These are phyloP conservation scores for Flaveria linearis DNA, from an alignment of 129 eudicot genomes.

Conservation along the genomic window DNA sequence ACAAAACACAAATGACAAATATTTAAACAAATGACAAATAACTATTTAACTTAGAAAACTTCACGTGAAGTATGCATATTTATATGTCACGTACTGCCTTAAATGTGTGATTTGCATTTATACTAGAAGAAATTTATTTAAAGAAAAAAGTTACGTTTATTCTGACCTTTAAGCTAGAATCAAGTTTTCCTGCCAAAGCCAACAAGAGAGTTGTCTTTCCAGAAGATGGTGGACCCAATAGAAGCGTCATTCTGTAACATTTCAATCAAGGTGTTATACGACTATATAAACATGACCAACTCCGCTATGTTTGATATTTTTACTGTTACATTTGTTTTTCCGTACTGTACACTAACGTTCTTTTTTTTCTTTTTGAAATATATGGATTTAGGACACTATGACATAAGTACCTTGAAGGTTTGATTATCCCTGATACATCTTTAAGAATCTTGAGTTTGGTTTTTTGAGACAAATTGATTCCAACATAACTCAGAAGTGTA, in stretches of 20 bases:
- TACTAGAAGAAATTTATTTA: no score
- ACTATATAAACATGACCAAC: neutral
- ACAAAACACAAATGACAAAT: no score
- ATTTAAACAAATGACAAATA: no score
- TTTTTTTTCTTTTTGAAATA: neutral
- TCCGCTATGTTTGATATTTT: neutral
- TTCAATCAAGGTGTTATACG: neutral
- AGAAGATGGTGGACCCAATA: slow-evolving; percentile 67
- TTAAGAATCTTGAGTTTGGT: slow-evolving; percentile 46
- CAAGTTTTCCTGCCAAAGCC: slow-evolving; percentile 52
- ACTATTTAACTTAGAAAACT: no score
- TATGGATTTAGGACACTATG: neutral
- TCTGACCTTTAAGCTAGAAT: slow-evolving; percentile 40
- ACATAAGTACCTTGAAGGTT: slow-evolving; percentile 49
- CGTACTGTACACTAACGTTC: no score
- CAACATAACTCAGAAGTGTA: slow-evolving; percentile 26
- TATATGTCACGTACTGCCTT: no score
- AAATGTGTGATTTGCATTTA: no score
- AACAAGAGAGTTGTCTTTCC: slow-evolving; percentile 62
- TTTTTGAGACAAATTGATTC: slow-evolving; percentile 38
- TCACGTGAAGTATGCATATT: no score
- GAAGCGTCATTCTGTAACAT: slow-evolving; percentile 50
- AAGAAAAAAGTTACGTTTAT: neutral
- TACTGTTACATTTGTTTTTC: no score
- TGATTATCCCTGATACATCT: slow-evolving; percentile 48